These are phyloP conservation scores for Cryptococcus depauperatus DNA, from an alignment of 1,284 basidiomycete genomes.

Conservation along the genomic window DNA sequence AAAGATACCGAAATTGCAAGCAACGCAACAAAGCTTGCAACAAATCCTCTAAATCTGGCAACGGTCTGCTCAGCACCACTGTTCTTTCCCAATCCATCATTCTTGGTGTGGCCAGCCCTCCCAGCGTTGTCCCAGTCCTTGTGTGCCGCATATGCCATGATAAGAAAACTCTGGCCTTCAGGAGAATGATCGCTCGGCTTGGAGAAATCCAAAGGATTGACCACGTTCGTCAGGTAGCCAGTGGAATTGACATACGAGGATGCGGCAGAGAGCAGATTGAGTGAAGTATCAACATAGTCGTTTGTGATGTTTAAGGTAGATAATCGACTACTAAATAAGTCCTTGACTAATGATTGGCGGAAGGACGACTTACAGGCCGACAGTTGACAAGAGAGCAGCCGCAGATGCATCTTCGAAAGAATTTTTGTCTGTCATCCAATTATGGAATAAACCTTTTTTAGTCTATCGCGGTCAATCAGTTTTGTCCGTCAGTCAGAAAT, in stretches of 20 bases:
- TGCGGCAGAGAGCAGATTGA: conserved; percentile 31
- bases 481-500: neutral
- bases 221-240: conserved; percentile 62
- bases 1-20: too few relatives aligned
- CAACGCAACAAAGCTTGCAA: too few relatives aligned
- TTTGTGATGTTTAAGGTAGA: conserved; percentile 41
- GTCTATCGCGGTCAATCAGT: conserved; percentile 42
- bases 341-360: conserved; percentile 18
- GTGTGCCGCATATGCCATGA: conserved; percentile 63
- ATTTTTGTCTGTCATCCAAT: conserved; percentile 59
- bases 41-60: neutral
- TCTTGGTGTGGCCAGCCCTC: conserved; percentile 41
- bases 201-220: conserved; percentile 56
- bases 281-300: conserved; percentile 29
- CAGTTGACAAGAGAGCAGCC: conserved; percentile 66
- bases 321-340: conserved; percentile 25
- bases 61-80: conserved; percentile 6
- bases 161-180: conserved; percentile 62
- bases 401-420: conserved; percentile 69
- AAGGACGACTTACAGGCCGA: conserved; percentile 56
- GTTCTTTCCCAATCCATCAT: conserved; percentile 16
- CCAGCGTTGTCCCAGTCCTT: conserved; percentile 58
- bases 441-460: conserved; percentile 56
- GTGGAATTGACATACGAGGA: conserved; percentile 43
- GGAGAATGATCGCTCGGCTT: conserved; percentile 51